Conservation (phyloP, 306 rosid genomes). For the Pyrus betulifolia region DNA sequence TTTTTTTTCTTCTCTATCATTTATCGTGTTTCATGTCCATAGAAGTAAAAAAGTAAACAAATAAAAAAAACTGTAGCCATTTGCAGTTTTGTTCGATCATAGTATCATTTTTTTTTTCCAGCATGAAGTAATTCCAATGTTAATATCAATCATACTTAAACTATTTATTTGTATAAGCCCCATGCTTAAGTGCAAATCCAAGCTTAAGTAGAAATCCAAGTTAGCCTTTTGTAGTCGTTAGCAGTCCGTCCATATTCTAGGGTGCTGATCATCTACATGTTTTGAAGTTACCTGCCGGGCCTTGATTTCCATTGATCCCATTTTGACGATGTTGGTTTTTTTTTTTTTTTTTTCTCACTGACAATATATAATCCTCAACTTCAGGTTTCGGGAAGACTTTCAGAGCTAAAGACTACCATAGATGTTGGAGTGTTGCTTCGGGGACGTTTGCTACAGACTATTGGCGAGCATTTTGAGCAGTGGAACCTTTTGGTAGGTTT, state of each 20-base stretch:
- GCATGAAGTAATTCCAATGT: not conserved
- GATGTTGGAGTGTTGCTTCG: constrained; percentile 71
- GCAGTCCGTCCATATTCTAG: not conserved
- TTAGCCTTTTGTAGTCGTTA: not conserved
- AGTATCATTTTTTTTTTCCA: not conserved
- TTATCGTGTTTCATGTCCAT: not conserved
- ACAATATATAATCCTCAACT: constrained; percentile 8
- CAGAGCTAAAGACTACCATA: constrained; percentile 75
- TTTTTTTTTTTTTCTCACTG: too few species aligned
- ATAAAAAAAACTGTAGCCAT: not conserved
- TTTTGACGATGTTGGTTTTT: not conserved
- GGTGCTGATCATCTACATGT: not conserved
- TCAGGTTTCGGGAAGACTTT: constrained; percentile 71
- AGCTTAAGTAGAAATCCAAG: not conserved
- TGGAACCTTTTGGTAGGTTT: constrained; percentile 74
- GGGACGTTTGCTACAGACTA: constrained; percentile 58
- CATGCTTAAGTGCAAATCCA: not conserved
- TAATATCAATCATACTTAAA: not conserved
- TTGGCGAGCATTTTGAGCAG: constrained; percentile 66
- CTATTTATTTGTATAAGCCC: not conserved
- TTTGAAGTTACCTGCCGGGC: not conserved
- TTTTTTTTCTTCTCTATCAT: not conserved
- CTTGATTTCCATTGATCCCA: not conserved
- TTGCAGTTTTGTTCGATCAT: not conserved
- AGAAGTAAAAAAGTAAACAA: not conserved